Evolutionary conservation across 331 rosid genomes (phyloP).

Genomic region (Prunus yedoensis): DNA sequence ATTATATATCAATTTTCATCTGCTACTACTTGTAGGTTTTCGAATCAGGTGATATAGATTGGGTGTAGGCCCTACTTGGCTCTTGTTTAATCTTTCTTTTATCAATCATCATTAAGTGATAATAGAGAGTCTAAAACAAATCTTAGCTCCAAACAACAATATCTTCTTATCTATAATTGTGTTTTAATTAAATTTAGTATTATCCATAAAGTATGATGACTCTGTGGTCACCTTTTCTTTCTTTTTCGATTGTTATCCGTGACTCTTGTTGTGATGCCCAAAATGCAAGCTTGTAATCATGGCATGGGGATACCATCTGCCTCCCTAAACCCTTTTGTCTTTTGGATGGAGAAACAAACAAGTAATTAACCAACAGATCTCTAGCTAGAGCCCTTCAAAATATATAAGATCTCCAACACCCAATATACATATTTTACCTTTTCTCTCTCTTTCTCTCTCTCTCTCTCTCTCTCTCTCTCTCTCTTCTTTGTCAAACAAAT

Average conservation of each 20-base stretch:
- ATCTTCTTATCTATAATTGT: constrained; percentile 39
- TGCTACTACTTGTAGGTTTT: no score
- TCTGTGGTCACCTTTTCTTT: constrained; percentile 3
- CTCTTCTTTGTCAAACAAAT: neutral
- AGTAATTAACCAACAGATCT: neutral
- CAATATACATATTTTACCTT: neutral
- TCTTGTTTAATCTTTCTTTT: constrained; percentile 18
- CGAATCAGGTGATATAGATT: neutral
- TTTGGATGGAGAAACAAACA: constrained; percentile 4
- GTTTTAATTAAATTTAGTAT: constrained; percentile 19
- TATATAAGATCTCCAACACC: no score
- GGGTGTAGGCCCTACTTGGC: constrained; percentile 1
- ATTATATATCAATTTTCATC: no score
- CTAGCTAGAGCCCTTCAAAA: neutral
- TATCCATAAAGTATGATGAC: constrained; percentile 36
- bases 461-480: no score
- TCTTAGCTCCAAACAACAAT: constrained; percentile 35
- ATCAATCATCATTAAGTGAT: constrained; percentile 40
- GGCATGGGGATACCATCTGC: constrained; percentile 85
- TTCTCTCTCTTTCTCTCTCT: neutral
- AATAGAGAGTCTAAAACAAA: constrained; percentile 42
- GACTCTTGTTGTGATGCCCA: constrained; percentile 42
- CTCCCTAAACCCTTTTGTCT: constrained; percentile 33
- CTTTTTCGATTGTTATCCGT: constrained; percentile 28
- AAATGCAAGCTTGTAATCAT: constrained; percentile 63